A percentile compares a stretch with the other conserved stretches of the same genome.
These are phyloP conservation scores for Choricystis sp. DNA, from an alignment of 139 green algal genomes.

Conservation along the genomic window DNA sequence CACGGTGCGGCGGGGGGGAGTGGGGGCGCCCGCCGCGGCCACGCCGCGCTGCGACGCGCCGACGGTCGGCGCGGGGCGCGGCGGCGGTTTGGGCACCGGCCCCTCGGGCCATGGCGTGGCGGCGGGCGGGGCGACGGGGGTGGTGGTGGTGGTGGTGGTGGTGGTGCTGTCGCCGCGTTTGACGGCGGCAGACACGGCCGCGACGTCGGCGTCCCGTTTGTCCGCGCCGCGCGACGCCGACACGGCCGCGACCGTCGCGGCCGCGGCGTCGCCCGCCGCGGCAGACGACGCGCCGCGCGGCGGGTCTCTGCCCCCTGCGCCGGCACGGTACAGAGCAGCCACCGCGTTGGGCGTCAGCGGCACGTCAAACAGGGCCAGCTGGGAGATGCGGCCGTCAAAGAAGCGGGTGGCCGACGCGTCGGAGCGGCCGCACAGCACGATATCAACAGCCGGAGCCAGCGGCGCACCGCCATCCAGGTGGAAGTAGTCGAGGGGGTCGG, in stretches of 20 bases:
- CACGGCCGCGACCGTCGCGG: neutral
- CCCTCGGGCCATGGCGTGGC: no score
- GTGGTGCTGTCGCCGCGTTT: no score
- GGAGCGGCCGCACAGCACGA: conserved; percentile 26
- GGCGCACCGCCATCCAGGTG: conserved; percentile 14
- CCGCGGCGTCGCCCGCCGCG: no score
- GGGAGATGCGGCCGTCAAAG: conserved; percentile 22
- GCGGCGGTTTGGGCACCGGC: no score
- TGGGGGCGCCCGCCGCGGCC: no score
- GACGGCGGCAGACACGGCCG: no score
- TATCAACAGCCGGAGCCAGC: conserved; percentile 11
- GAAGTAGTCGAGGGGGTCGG: neutral
- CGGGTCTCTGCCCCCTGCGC: no score
- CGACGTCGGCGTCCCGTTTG: neutral
- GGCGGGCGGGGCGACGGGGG: no score
- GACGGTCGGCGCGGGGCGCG: neutral
- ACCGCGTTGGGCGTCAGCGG: conserved; percentile 8
- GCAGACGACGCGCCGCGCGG: neutral
- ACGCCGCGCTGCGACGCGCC: neutral
- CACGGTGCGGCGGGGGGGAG: neutral
- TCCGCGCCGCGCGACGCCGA: neutral
- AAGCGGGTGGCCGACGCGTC: conserved; percentile 10
- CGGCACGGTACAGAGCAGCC: conserved; percentile 6
- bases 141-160: no score
- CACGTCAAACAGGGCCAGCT: conserved; percentile 21